Conservation (phyloP, 2,329 filamentous ascomycete species). For the Orbilia oligospora region DNA sequence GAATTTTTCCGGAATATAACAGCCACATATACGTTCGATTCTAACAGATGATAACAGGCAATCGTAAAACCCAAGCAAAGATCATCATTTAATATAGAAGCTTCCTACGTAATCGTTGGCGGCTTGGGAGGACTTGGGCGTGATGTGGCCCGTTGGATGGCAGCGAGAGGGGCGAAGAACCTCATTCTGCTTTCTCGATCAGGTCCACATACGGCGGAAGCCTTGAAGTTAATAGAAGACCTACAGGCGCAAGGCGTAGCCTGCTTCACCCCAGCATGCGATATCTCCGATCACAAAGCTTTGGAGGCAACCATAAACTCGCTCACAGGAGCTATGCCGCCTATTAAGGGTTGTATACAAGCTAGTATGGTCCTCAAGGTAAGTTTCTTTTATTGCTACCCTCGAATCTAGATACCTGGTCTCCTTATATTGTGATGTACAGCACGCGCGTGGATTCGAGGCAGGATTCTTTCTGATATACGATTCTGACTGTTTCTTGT, state of each 20-base stretch:
- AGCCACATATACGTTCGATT: not conserved
- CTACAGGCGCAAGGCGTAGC: slow-evolving; percentile 11
- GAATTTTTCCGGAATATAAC: not conserved
- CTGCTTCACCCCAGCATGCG: slow-evolving; percentile 29
- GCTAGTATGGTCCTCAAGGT: slow-evolving; percentile 39
- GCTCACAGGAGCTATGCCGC: not conserved
- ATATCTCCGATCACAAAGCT: slow-evolving; percentile 4
- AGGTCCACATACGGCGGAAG: slow-evolving; percentile 65
- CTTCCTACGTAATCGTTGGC: slow-evolving; percentile 73
- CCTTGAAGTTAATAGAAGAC: slow-evolving; percentile 1
- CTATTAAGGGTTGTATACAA: slow-evolving; percentile 45
- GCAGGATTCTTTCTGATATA: not conserved
- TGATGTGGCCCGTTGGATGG: slow-evolving; percentile 71
- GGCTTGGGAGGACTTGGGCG: slow-evolving; percentile 74
- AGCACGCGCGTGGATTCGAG: too few relatives aligned
- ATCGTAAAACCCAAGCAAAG: slow-evolving; percentile 9
- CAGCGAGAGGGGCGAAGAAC: slow-evolving; percentile 70
- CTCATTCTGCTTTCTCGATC: slow-evolving; percentile 72
- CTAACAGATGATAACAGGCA: slow-evolving; percentile 7
- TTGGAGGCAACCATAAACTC: slow-evolving; percentile 53
- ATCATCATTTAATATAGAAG: slow-evolving; percentile 62
- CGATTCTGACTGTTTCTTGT: not conserved
- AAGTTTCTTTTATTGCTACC: not conserved
- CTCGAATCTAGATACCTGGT: too few relatives aligned
- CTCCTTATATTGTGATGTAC: too few relatives aligned